Evolutionary conservation across 2,329 filamentous ascomycete species (phyloP).

Genomic region (Talaromyces pinophilus): DNA sequence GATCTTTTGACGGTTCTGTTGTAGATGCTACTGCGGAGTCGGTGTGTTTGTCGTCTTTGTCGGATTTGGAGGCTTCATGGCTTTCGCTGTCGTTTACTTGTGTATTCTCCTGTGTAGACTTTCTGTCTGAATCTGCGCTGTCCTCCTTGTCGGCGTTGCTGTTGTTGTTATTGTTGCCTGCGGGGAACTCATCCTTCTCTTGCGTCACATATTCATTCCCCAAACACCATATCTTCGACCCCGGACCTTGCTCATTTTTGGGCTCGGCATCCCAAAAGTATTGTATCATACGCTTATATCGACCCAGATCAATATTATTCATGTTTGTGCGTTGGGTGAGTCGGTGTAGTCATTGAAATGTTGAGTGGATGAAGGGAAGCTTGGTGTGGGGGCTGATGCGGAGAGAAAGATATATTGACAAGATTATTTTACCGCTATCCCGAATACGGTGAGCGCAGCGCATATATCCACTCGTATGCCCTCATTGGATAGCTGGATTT

Average conservation of each 20-base stretch:
- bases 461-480: too few relatives aligned
- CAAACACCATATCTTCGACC: conserved; percentile 82
- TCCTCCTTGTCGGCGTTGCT: conserved; percentile 15
- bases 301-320: conserved; percentile 72
- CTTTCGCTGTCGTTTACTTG: not conserved
- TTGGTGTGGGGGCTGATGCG: conserved; percentile 19
- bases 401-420: conserved; percentile 19
- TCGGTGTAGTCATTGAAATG: not conserved
- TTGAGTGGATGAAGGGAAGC: not conserved
- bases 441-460: too few relatives aligned
- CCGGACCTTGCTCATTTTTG: conserved; percentile 68
- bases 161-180: conserved; percentile 23
- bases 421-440: too few relatives aligned
- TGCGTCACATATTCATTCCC: conserved; percentile 57
- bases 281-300: conserved; percentile 79
- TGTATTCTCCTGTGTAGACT: not conserved
- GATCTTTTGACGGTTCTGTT: conserved; percentile 13
- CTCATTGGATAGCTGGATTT: too few relatives aligned
- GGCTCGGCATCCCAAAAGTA: conserved; percentile 92
- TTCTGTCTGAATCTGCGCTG: not conserved
- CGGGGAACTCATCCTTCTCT: conserved; percentile 16
- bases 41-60: not conserved
- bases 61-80: not conserved
- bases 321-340: conserved; percentile 40
- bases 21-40: not conserved